Base-by-base conservation (phyloP, 768 basidiomycete genomes). In the Leucogyrophana mollusca region DNA sequence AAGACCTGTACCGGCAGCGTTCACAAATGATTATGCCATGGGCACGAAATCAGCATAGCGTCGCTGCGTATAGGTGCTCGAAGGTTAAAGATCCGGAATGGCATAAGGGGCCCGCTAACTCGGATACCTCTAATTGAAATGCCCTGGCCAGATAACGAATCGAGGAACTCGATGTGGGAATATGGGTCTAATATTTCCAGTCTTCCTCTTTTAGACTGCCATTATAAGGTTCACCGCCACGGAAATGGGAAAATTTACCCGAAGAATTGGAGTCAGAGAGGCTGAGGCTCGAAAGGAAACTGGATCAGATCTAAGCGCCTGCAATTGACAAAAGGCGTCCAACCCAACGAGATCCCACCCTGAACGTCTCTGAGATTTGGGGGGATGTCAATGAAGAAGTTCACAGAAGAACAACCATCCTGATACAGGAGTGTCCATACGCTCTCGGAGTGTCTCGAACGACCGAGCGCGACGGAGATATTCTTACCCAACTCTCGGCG, bases 31-130 rank as follows among this genome's bases (percentile, higher is more conserved):
- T 34, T 17, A 20, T 18, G 34, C 34, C n/a, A 43, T 36, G 35
- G 27, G 17, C 11, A 51, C 49, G 43, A 54, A 54, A 41, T 40
- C 30, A 52, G 53, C 23, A 40, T 52, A 49, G 51, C 46, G 40
- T 42, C 4, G 22, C 21, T n/a, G 38, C 24, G 40, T 27, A 47
- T 46, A 47, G 50, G 27, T 30, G 27, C 27, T 37, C 35, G 55
- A 65, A 65, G 58, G 50, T 55, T 65, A 65, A 73, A 78, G 79
- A 80, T 81, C 80, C 76, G 70, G 75, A 49, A 46, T 54, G 61
- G 66, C 54, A 65, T 50, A 17, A 4, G 7, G 4, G 59, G 41
- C 34, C 64, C 64, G 40, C 8, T 53, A 34, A 13, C 16, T 56
- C 66, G 64, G 64, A 52, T 37, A 55, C 51, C 14, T 22, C 53